These are phyloP conservation scores for Astrothelium subdiscretum DNA, from an alignment of 495 filamentous ascomycete species.

Conservation along the genomic window DNA sequence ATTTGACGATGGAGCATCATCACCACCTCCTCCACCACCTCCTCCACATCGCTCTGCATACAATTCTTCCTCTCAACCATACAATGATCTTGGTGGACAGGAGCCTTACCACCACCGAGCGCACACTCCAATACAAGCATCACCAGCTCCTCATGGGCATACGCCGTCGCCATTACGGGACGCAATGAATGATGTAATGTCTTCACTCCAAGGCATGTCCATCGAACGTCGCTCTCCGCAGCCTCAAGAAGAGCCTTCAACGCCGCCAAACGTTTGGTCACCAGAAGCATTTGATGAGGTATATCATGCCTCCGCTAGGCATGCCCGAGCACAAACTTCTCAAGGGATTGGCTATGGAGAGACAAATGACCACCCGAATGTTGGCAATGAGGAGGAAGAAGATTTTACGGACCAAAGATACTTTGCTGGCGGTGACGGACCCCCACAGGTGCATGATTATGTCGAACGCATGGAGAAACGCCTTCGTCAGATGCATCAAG, in stretches of 20 bases:
- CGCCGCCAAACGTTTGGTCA: slow-evolving; percentile 67
- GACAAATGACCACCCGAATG: slow-evolving; percentile 4
- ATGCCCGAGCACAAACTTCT: slow-evolving; percentile 38
- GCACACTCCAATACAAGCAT: slow-evolving; percentile 50
- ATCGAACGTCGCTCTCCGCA: slow-evolving; percentile 39
- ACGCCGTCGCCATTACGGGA: slow-evolving; percentile 79
- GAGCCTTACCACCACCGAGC: slow-evolving; percentile 22
- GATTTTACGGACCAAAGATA: slow-evolving; percentile 29
- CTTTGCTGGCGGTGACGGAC: slow-evolving; percentile 31
- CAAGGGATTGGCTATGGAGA: slow-evolving; percentile 41
- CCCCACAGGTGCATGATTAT: slow-evolving; percentile 68
- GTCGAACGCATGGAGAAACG: slow-evolving; percentile 81
- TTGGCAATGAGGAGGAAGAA: slow-evolving; percentile 35
- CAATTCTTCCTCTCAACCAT: neutral
- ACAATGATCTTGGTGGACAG: neutral
- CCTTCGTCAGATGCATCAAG: slow-evolving; percentile 57
- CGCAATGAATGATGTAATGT: slow-evolving; percentile 98
- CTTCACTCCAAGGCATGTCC: slow-evolving; percentile 83
- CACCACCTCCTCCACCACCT: slow-evolving; percentile 32
- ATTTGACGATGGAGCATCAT: slow-evolving; percentile 4
- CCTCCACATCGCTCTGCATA: slow-evolving; percentile 25
- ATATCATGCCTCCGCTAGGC: slow-evolving; percentile 21
- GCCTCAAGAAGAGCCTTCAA: slow-evolving; percentile 38
- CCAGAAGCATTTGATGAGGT: slow-evolving; percentile 73
- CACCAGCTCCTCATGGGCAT: slow-evolving; percentile 25